Conservation (phyloP, 768 basidiomycete species). For the Daedaleopsis sinensis region DNA sequence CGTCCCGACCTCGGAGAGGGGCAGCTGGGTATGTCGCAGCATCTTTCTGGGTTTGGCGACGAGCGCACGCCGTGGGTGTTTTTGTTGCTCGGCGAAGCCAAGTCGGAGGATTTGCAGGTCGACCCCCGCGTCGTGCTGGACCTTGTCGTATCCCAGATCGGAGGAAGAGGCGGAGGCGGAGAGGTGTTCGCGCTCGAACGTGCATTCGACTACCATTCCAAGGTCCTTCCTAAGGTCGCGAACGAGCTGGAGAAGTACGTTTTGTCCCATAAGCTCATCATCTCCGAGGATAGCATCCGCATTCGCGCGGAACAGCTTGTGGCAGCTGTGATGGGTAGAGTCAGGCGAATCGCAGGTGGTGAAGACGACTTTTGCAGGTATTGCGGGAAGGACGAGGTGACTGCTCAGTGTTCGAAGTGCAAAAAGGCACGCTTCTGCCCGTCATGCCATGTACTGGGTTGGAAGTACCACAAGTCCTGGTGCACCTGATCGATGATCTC, state of each 20-base stretch:
- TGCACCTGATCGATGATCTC: slow-evolving; percentile 12
- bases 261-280: slow-evolving; percentile 11
- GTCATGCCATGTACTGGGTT: slow-evolving; percentile 19
- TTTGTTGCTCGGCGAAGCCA: slow-evolving; percentile 19
- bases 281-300: slow-evolving; percentile 10
- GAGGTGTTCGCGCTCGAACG: slow-evolving; percentile 28
- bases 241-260: slow-evolving; percentile 10
- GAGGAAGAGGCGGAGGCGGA: slow-evolving; percentile 21
- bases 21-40: slow-evolving; percentile 15
- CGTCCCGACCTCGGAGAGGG: slow-evolving; percentile 15
- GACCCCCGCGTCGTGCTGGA: slow-evolving; percentile 23
- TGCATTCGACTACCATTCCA: slow-evolving; percentile 18
- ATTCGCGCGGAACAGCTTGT: slow-evolving; percentile 15
- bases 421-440: slow-evolving; percentile 23
- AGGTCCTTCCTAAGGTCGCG: slow-evolving; percentile 19
- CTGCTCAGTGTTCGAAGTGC: slow-evolving; percentile 25
- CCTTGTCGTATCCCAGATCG: slow-evolving; percentile 21
- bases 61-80: slow-evolving; percentile 20
- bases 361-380: slow-evolving; percentile 26
- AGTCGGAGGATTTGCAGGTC: slow-evolving; percentile 12
- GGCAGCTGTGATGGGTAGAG: slow-evolving; percentile 12
- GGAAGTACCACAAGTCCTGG: slow-evolving; percentile 28
- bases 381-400: slow-evolving; percentile 24
- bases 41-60: slow-evolving; percentile 16
- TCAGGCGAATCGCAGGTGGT: slow-evolving; percentile 15